Evolutionary conservation across 139 green algal species (phyloP), one percentile per base, ranked within the genome.

Genomic region (Limnomonas spitsbergensis): DNA sequence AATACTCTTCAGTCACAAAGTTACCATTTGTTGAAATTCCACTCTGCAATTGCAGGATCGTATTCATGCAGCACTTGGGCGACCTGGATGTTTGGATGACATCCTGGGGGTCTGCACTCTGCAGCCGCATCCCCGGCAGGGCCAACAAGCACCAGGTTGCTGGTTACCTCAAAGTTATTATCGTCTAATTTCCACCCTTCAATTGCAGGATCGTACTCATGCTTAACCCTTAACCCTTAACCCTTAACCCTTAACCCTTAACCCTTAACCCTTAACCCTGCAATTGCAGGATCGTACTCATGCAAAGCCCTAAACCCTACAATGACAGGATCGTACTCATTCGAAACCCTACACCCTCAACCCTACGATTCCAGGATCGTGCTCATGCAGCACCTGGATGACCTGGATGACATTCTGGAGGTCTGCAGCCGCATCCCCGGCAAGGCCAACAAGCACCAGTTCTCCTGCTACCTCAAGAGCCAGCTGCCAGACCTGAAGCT

Each of bases 351-450:
- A n/a, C n/a, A n/a, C n/a, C n/a, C n/a, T n/a, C n/a, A n/a, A n/a
- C n/a, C n/a, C n/a, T n/a, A n/a, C n/a, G n/a, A n/a, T n/a, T 35
- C 29, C 77, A 37, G 31, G 53, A 56, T 82, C 26, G 40, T 87
- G 34, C 80, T 88, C 36, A 74, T 85, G 66, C 76, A 85, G 38
- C 78, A 88, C 70, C 61, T 85, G 40, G 84, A 88, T 54, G 84
- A 88, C 27, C 29, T 88, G 3, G 84, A 85, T 24, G 80, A 85
- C 38, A 80, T 88, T 54, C 35, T 82, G 29, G 20, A 35, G 20
- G 27, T 31, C 2, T 36, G 9, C 53, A 31, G 54, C 14, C 29
- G 20, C 4, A 40, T 78, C 24, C 71, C 52, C 2, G 31, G n/a
- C 35, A 42, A 71, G 39, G 35, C 66, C 35, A 79, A 79, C 35